Conservation (phyloP, 495 filamentous ascomycete species). For the Pyrenula aspistea region DNA sequence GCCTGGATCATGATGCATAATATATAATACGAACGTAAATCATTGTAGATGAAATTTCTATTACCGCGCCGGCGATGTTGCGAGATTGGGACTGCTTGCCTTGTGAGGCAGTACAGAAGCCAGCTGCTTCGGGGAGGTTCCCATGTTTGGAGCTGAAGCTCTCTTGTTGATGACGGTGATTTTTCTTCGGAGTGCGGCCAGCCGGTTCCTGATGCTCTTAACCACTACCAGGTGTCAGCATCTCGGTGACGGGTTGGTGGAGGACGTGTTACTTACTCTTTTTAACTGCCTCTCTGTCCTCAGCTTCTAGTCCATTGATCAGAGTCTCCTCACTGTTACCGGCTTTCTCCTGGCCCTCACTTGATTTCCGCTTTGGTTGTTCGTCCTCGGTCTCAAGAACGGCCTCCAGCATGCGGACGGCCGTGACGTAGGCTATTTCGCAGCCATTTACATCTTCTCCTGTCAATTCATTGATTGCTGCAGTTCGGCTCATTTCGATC, state of each 20-base stretch:
- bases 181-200: conserved; percentile 44
- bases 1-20: neutral
- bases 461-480: conserved; percentile 90
- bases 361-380: conserved; percentile 19
- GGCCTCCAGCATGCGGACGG: conserved; percentile 86
- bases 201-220: conserved; percentile 44
- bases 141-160: conserved; percentile 25
- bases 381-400: conserved; percentile 82
- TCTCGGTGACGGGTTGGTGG: neutral
- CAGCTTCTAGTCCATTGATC: conserved; percentile 48
- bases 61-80: neutral
- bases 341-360: conserved; percentile 19
- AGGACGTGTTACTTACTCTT: conserved; percentile 43
- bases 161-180: conserved; percentile 41
- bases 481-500: conserved; percentile 86
- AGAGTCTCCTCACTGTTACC: conserved; percentile 27
- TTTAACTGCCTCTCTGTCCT: conserved; percentile 60
- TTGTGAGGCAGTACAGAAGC: neutral
- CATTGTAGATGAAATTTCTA: neutral
- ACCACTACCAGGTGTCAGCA: conserved; percentile 40
- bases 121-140: conserved; percentile 11
- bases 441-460: conserved; percentile 80
- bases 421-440: conserved; percentile 86
- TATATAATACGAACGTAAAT: neutral
- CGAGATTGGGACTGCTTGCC: neutral